A percentile compares a stretch with the other conserved stretches of the same genome.
These are phyloP conservation scores for Pseudogymnoascus sp. DNA, from an alignment of 2,329 filamentous ascomycete species.

Conservation along the genomic window DNA sequence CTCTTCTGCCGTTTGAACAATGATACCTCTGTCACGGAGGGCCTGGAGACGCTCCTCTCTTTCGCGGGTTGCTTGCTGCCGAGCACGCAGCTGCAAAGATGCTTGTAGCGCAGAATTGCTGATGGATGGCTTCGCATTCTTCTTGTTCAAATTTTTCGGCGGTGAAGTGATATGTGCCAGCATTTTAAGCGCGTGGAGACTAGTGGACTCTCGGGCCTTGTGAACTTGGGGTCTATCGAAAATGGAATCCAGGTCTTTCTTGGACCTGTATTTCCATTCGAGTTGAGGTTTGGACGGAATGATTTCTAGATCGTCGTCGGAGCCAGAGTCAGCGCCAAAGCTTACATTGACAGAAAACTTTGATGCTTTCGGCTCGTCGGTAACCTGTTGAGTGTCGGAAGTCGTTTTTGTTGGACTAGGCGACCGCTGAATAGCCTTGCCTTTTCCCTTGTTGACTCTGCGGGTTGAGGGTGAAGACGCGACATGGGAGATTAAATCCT, in stretches of 20 bases:
- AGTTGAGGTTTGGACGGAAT: conserved; percentile 20
- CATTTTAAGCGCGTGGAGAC: conserved; percentile 61
- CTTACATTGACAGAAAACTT: conserved; percentile 31
- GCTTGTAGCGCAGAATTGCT: conserved; percentile 62
- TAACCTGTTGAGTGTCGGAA: conserved; percentile 18
- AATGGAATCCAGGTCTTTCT: conserved; percentile 50
- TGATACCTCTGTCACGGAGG: conserved; percentile 70
- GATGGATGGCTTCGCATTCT: conserved; percentile 49
- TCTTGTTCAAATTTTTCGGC: conserved; percentile 40
- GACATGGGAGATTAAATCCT: conserved; percentile 24
- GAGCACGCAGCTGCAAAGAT: conserved; percentile 62
- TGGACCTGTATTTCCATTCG: conserved; percentile 19
- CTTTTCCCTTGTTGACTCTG: conserved; percentile 51
- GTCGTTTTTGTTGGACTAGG: conserved; percentile 13
- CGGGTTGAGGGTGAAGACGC: conserved; percentile 25
- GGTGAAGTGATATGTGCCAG: conserved; percentile 67
- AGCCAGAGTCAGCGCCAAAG: conserved; percentile 39
- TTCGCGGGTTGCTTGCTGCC: conserved; percentile 71
- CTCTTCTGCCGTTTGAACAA: conserved; percentile 80
- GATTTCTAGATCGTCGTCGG: conserved; percentile 61
- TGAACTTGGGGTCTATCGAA: conserved; percentile 63
- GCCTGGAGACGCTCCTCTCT: conserved; percentile 69
- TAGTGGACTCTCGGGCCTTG: conserved; percentile 54
- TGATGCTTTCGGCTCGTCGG: conserved; percentile 35
- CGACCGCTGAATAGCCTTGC: conserved; percentile 37